These are phyloP conservation scores for Iris macrosiphon DNA, from an alignment of 106 monocot species.

Conservation along the genomic window DNA sequence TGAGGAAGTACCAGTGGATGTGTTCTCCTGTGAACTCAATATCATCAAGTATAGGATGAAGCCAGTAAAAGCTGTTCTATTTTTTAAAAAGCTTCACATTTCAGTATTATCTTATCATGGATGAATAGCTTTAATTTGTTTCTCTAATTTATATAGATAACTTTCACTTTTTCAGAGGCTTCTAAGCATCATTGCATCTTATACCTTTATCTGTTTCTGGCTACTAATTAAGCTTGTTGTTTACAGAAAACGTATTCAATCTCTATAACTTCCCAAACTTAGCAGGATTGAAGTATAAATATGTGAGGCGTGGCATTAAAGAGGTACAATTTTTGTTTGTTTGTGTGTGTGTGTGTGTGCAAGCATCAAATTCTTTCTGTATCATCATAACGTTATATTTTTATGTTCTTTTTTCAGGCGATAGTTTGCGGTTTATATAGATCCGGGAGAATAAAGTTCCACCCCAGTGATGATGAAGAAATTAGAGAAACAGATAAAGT, in stretches of 20 bases:
- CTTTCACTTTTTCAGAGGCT: neutral
- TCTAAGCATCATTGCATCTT: neutral
- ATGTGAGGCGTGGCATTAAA: constrained; percentile 49
- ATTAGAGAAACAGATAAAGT: constrained; percentile 79
- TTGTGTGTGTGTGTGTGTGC: constrained; percentile 5
- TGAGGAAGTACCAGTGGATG: too few relatives aligned
- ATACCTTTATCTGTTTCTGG: too few relatives aligned
- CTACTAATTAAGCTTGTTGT: too few relatives aligned
- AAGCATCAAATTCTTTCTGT: constrained; percentile 8
- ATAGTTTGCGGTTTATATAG: constrained; percentile 86
- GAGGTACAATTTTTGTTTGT: constrained; percentile 39
- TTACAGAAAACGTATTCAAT: constrained; percentile 91
- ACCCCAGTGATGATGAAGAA: constrained; percentile 78
- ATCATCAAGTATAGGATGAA: too few relatives aligned
- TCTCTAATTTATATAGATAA: too few relatives aligned
- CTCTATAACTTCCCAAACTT: constrained; percentile 53
- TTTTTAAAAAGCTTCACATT: too few relatives aligned
- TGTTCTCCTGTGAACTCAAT: too few relatives aligned
- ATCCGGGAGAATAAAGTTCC: constrained; percentile 69
- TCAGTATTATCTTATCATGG: too few relatives aligned
- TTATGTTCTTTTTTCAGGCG: constrained; percentile 61
- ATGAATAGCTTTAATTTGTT: too few relatives aligned
- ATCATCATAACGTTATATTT: too few relatives aligned
- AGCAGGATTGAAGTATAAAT: constrained; percentile 55
- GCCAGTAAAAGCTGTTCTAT: too few relatives aligned